Evolutionary conservation across 164 flowering plant genomes (phyloP), one percentile per base, ranked within the genome.

Genomic region (Liquidambar formosana): DNA sequence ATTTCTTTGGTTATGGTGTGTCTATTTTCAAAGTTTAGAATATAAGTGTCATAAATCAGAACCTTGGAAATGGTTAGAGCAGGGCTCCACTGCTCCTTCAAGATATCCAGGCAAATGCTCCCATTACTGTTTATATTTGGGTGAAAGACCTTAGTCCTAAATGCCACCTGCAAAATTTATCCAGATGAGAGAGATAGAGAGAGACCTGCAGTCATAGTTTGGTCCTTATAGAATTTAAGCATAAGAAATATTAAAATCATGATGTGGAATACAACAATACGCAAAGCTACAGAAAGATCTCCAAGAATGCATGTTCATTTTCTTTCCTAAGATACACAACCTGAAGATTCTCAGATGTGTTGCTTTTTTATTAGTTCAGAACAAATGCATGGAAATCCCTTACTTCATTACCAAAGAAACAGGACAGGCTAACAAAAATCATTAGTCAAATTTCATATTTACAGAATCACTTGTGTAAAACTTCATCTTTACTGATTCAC

Each of bases 51-150:
- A 48, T 12, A 51, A 48, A 64, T 22, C 58, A 27, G 27, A 61
- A 87, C 91, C 91, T 87, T 85, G 57, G 91, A 87, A 61, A 87
- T 87, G 59, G 88, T 86, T 28, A 88, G 78, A 41, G 93, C 90
- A 78, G 93, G 93, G 73, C 90, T 88, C 93, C 93, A 88, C 74
- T 88, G 93, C 77, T 88, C 93, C 82, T 86, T 88, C 83, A 88
- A 80, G 54, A 88, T 88, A 75, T 88, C 92, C 43, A 88, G 85
- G 71, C 93, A 88, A 72, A 86, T 88, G 82, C 93, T 86, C 14
- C 93, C 93, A 43, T 88, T 88, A 82, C 92, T 88, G 76, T 87
- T 87, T 6, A 87, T 87, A 66, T 87, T 87, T 54, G 90, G 91
- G 76, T 87, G 91, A 79, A 87, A 88, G 43, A 88, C 92, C 80